Evolutionary conservation across 2,329 filamentous ascomycete species (phyloP), one percentile per base, ranked within the genome.

Genomic region (Hyphodiscus sp.): DNA sequence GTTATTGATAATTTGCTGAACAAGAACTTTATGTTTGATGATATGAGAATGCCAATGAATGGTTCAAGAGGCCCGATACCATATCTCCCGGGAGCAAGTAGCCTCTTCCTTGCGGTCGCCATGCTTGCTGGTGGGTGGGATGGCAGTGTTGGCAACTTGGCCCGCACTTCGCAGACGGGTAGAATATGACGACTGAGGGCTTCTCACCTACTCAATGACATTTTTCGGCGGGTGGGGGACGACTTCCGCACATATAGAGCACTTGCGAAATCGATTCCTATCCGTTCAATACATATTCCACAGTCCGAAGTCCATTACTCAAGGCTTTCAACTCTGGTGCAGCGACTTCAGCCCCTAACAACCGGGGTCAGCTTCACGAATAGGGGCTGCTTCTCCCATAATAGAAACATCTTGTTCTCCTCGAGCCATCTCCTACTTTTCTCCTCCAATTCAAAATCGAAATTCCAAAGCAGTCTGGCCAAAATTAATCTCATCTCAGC

Each of bases 51-150:
- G 64, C 74, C 77, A 0, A 66, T 77, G 4, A 79, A 79, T 6
- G 77, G 77, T 0, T 68, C 70, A 4, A 70, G 75, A 43, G 79
- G 81, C 9, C 72, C 78, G 1, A 82, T 79, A 26, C 80, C 79
- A 10, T 82, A 82, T 64, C 80, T 82, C 53, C 79, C 79, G 0
- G 74, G 73, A 19, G 71, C 73, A 38, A 72, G 75, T 2, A 72
- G 72, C 1, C 67, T 82, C 54, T 58, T 82, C 60, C 62, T 79
- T 30, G 77, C 76, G 0, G 68, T 78, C 53, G 79, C 75, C 2
- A 80, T 81, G 77, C 75, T 82, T 74, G 75, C 76, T 11, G 77
- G 76, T 1, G 79, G 76, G 0, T 82, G 79, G 79, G 77, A 81
- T 60, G 76, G 72, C 1, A 64, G 62, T 46, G 70, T 71, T n/a